A percentile compares a stretch with the other conserved stretches of the same genome.
Evolutionary conservation across 768 basidiomycete genomes (phyloP).

Genomic region (Stropharia rugosoannulata): DNA sequence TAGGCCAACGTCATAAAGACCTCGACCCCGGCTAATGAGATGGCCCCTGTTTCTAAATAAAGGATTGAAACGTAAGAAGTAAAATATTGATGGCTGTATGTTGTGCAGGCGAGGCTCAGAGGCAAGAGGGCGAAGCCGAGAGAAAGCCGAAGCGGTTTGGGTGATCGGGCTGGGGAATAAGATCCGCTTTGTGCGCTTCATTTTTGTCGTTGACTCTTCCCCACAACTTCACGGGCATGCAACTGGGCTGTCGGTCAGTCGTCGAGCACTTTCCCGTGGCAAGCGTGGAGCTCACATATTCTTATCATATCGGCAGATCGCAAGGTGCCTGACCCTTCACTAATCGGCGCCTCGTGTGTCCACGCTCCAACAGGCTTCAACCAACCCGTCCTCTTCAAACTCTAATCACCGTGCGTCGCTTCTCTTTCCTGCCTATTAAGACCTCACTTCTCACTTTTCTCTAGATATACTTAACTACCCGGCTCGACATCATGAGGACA

Average conservation of each 20-base stretch:
- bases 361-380: neutral
- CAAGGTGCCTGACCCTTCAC: slow-evolving; percentile 1
- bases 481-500: slow-evolving; percentile 2
- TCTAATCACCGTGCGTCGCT: neutral
- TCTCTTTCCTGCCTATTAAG: neutral
- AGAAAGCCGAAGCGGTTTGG: neutral
- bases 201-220: slow-evolving; percentile 1
- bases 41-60: too few species aligned
- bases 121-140: too few species aligned
- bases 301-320: slow-evolving; percentile 4
- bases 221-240: neutral
- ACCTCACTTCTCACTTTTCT: neutral
- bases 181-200: neutral
- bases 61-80: too few species aligned
- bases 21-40: too few species aligned
- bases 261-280: slow-evolving; percentile 1
- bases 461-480: neutral
- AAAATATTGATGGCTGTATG: too few species aligned
- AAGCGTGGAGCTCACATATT: slow-evolving; percentile 4
- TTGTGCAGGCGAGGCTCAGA: too few species aligned
- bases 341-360: slow-evolving; percentile 4
- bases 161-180: neutral
- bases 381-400: neutral
- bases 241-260: slow-evolving; percentile 4
- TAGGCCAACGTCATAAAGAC: too few species aligned